Evolutionary conservation across 208 protist genomes (phyloP), one percentile per base, ranked within the genome.

Genomic region (Leishmania turanica): DNA sequence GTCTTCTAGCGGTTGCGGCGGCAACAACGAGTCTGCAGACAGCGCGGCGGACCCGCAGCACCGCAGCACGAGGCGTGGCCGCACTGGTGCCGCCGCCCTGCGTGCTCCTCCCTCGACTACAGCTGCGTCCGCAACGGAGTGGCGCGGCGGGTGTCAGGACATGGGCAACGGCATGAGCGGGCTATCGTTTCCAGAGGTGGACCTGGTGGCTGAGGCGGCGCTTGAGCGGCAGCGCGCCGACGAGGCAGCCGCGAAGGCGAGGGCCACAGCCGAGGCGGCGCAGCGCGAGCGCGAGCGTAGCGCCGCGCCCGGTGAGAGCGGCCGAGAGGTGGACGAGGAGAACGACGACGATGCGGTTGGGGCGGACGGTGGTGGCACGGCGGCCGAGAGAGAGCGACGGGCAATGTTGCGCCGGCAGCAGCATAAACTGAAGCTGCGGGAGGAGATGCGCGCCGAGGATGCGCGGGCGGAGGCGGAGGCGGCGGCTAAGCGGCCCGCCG

Each of bases 181-280:
- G 0, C 77, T 96, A 54, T 83, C 81, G 4, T 96, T 96, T 68
- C 93, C 93, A 1, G 93, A 96, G 73, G 87, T 94, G 40, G 93
- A 94, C 45, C 75, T 84, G 42, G 85, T 80, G 66, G 90, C 82
- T 19, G 79, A 90, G 47, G 81, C 70, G 11, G 84, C 78, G 7
- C 77, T 69, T 37, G 78, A 87, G 69, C 56, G 42, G 66, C 68
- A 72, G 68, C 60, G 68, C 27, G 77, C 54, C 11, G 81, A 47
- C 21, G 82, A 65, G 45, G 82, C 82, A 19, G 60, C 66, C 15
- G 79, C 76, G 17, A 47, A 47, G 21, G 82, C 82, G 37, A 21
- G 47, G 56, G 77, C 77, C 34, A 85, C 71, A 4, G 60, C 77
- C 0, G 69, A 45, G 47, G 76, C 76, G 19, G 81, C 71, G 6